phyloP scores from a whole-genome alignment of 2,329 filamentous ascomycete genomes.

The Pyrenochaeta sp. region DNA sequence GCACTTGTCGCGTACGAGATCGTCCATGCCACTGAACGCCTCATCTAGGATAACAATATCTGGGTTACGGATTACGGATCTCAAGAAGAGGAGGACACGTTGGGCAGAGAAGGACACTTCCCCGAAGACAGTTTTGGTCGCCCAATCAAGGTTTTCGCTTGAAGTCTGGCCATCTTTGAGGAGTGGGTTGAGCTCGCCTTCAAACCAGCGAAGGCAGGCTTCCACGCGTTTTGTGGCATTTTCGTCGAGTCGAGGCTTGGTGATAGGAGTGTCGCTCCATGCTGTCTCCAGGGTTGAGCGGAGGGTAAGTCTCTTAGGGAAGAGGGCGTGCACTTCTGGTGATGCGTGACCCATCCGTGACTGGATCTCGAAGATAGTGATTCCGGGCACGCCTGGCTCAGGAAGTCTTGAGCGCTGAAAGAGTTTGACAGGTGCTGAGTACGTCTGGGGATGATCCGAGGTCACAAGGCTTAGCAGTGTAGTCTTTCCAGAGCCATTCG shows the following conservation, averaged over 20 bases:
- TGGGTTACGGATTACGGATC: slow-evolving; percentile 55
- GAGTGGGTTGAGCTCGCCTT: slow-evolving; percentile 73
- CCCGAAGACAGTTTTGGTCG: slow-evolving; percentile 73
- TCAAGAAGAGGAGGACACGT: slow-evolving; percentile 82
- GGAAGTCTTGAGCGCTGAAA: slow-evolving; percentile 86
- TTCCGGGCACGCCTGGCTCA: slow-evolving; percentile 72
- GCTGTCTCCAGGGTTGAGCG: slow-evolving; percentile 82
- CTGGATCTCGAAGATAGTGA: slow-evolving; percentile 94
- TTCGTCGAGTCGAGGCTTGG: slow-evolving; percentile 70
- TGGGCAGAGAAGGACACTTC: slow-evolving; percentile 82
- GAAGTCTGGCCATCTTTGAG: slow-evolving; percentile 14
- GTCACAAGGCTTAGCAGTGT: slow-evolving; percentile 91
- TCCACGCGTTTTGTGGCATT: slow-evolving; percentile 69
- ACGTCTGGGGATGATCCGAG: slow-evolving; percentile 95
- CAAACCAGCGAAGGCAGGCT: slow-evolving; percentile 78
- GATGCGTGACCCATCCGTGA: slow-evolving; percentile 89
- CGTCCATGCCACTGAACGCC: slow-evolving; percentile 61
- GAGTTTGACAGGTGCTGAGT: slow-evolving; percentile 84
- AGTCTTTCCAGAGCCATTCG: slow-evolving; percentile 95
- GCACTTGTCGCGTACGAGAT: slow-evolving; percentile 80
- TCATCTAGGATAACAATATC: slow-evolving; percentile 62
- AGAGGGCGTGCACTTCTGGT: slow-evolving; percentile 92
- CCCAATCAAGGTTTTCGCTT: slow-evolving; percentile 65
- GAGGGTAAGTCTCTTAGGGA: slow-evolving; percentile 79
- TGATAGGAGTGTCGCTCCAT: slow-evolving; percentile 87